Conservation (phyloP, 2,329 filamentous ascomycete species). For the Colletotrichum chlorophyti region DNA sequence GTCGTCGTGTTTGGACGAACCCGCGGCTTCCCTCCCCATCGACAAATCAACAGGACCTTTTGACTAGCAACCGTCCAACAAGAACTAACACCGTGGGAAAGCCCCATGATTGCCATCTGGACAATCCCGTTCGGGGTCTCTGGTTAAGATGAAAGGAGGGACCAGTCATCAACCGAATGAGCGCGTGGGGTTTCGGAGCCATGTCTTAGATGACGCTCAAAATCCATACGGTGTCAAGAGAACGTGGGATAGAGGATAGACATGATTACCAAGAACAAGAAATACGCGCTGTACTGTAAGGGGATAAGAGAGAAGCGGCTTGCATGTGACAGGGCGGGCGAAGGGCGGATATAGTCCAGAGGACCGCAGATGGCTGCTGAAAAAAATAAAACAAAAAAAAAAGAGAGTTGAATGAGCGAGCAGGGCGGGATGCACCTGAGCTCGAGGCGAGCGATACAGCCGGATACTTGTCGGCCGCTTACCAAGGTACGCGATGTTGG, state of each 20-base stretch:
- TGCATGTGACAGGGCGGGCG: slow-evolving; percentile 28
- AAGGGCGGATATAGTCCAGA: too few species aligned
- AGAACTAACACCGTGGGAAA: not conserved
- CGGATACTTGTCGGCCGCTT: slow-evolving; percentile 10
- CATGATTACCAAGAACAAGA: too few species aligned
- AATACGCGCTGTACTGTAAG: slow-evolving; percentile 7
- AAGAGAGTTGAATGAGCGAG: not conserved
- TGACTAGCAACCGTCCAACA: too few species aligned
- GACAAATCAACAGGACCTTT: not conserved
- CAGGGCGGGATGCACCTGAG: slow-evolving; percentile 1
- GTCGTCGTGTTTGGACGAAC: slow-evolving; percentile 25
- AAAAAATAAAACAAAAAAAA: not conserved
- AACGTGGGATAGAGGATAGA: too few species aligned
- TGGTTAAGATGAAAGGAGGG: not conserved
- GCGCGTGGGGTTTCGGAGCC: slow-evolving; percentile 11
- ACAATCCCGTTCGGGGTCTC: slow-evolving; percentile 3
- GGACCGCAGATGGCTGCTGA: not conserved
- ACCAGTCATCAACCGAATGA: not conserved
- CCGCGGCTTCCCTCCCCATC: slow-evolving; percentile 4
- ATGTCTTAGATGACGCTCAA: slow-evolving; percentile 11
- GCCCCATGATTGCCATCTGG: slow-evolving; percentile 13
- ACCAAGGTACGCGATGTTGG: not conserved
- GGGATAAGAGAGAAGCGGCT: slow-evolving; percentile 10
- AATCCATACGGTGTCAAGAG: slow-evolving; percentile 12
- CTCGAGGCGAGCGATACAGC: slow-evolving; percentile 12